phyloP scores from a whole-genome alignment of 1,139 yeast species.

The Kodamaea sp. region DNA sequence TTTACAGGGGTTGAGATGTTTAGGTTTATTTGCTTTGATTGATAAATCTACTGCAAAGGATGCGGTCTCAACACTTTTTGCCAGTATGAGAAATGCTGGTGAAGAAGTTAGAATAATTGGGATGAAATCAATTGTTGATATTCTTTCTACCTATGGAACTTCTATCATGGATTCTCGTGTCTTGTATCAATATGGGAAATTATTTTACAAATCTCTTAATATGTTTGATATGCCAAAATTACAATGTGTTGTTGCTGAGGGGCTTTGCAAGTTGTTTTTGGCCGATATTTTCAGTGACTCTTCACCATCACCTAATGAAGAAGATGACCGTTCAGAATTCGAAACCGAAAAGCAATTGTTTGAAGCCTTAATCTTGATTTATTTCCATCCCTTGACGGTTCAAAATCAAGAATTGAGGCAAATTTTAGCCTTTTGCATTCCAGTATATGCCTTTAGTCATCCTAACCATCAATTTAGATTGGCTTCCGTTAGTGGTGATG shows the following conservation, averaged over 20 bases:
- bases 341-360: constrained; percentile 46
- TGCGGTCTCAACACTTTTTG: constrained; percentile 15
- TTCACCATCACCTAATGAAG: constrained; percentile 5
- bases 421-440: constrained; percentile 82
- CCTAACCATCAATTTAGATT: constrained; percentile 67
- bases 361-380: constrained; percentile 67
- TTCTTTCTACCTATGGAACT: constrained; percentile 73
- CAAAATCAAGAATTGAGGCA: constrained; percentile 70
- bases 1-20: constrained; percentile 66
- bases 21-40: constrained; percentile 76
- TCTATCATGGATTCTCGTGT: constrained; percentile 51
- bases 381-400: constrained; percentile 66
- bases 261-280: constrained; percentile 75
- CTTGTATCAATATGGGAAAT: constrained; percentile 44
- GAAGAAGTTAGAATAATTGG: constrained; percentile 60
- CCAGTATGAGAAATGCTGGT: constrained; percentile 28
- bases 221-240: constrained; percentile 57
- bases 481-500: constrained; percentile 63
- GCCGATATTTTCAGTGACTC: constrained; percentile 73
- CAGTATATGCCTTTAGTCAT: constrained; percentile 84
- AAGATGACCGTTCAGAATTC: constrained; percentile 19
- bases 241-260: constrained; percentile 83
- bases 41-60: constrained; percentile 38
- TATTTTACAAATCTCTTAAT: constrained; percentile 64
- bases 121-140: constrained; percentile 70